Percentiles rank a stretch among this genome's conserved stretches.
phyloP scores from a whole-genome alignment of 768 basidiomycete species.

The Kondoa subrosea region DNA sequence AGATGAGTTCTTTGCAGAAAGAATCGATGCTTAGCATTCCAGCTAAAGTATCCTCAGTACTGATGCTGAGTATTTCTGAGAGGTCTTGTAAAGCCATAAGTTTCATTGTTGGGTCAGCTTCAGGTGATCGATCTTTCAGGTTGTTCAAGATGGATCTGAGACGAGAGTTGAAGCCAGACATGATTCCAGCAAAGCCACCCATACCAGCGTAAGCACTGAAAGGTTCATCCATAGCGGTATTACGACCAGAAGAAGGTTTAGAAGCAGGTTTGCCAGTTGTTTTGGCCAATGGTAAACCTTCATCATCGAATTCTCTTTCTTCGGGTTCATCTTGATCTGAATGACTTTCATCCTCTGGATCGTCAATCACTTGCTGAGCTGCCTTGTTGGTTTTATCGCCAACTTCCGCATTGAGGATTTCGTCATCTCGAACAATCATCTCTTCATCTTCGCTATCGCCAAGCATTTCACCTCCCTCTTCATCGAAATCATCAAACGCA shows the following conservation, averaged over 20 bases:
- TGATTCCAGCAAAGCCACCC: constrained; percentile 35
- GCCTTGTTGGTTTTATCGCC: background rate
- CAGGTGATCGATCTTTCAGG: constrained; percentile 45
- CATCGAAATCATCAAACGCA: constrained; percentile 15
- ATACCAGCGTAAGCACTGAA: constrained; percentile 8
- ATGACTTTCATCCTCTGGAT: constrained; percentile 11
- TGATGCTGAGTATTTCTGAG: constrained; percentile 83
- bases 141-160: constrained; percentile 80
- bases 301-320: constrained; percentile 11
- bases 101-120: constrained; percentile 67
- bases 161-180: constrained; percentile 70
- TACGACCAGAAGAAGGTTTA: constrained; percentile 5
- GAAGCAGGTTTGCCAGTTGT: constrained; percentile 11
- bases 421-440: background rate
- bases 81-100: constrained; percentile 83
- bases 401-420: background rate
- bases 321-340: constrained; percentile 3
- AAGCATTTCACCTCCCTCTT: constrained; percentile 2
- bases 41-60: constrained; percentile 88
- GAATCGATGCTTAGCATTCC: constrained; percentile 89
- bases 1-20: constrained; percentile 79
- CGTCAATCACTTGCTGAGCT: background rate
- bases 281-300: constrained; percentile 8
- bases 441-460: constrained; percentile 10
- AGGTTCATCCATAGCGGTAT: background rate